Base-by-base conservation (phyloP, 176 grass and related monocot species). In the Oryza meyeriana region DNA sequence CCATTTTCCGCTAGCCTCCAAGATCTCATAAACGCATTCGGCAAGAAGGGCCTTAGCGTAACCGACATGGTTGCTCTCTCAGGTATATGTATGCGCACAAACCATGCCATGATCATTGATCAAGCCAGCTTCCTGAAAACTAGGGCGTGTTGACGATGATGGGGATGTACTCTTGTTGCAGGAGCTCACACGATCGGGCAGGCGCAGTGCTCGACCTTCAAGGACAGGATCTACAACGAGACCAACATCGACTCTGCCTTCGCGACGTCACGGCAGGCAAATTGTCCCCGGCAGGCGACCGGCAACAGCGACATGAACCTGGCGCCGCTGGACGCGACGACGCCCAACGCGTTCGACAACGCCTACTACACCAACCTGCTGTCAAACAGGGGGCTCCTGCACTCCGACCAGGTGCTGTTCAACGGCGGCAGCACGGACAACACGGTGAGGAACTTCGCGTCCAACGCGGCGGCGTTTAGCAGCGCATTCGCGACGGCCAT, bases 171-270 rank as follows among this genome's bases (percentile, higher is more conserved):
- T 10, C 39, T 17, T 6, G 20, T 18, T 79, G 73, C 87, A 94
- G 93, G 93, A 1, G 90, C 85, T 0, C 87, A 92, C 87, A 95
- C 93, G 50, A 88, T 95, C 45, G 93, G 93, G 1, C 75, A 90
- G 45, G 79, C 93, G 3, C 83, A 84, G 38, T 92, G 90, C 85
- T 0, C 1, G 1, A 79, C 2, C 35, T 95, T 82, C 83, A 34
- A 80, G 14, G 26, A 0, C 10, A 88, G 83, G 22, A 87, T 94
- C 78, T 92, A 94, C 92, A 89, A 89, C 68, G 92, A 92, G 63
- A 80, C 87, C 50, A 89, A 88, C 85, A 88, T 95, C 74, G 12
- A 95, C 39, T 12, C 79, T 7, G 28, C 83, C 25, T 89, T 87
- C 33, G 84, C 84, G 45, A 58, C 64, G 24, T 61, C 87, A 22